Evolutionary conservation across 2,329 filamentous ascomycete genomes (phyloP), one percentile per base, ranked within the genome.

Genomic region (Nigrospora osmanthi): DNA sequence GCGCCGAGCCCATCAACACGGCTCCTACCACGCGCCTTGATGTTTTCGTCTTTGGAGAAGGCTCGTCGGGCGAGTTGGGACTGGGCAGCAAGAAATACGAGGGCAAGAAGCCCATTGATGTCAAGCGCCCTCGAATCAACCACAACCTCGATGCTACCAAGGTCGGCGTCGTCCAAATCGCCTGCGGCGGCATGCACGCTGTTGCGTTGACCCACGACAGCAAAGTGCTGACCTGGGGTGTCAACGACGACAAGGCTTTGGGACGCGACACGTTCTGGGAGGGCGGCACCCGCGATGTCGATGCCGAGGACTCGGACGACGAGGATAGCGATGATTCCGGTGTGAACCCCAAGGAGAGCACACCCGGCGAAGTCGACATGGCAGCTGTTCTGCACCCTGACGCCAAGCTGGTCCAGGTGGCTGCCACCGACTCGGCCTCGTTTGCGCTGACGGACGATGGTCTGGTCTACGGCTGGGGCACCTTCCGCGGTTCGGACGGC

Each of bases 141-240:
- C 69, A 76, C 44, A 67, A 74, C 41, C 70, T 87, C 39, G 66
- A 68, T 35, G 67, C 75, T 1, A 64, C 71, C 44, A 68, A 69
- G 41, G 72, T 81, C 48, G 77, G 81, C 39, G 73, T 86, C 35
- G 80, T 86, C 19, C 72, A 78, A 53, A 61, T 87, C 42, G 80
- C 80, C 46, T 74, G 78, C 40, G 83, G 83, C 49, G 83, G 82
- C 35, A 87, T 87, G 83, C 83, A 87, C 60, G 78, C 73, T 42
- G 67, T 83, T 52, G 81, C 80, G 13, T 64, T 89, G 37, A 85
- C 82, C 32, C 71, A 81, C 49, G 82, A 88, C 58, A 84, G 85
- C 64, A 79, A 78, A 58, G 80, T 90, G 56, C 71, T 81, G 42
- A 87, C 85, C 28, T 90, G 87, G 85, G 86, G 87, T 51, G 84